These are phyloP conservation scores for Salix viminalis DNA, from an alignment of 345 rosid species.

Conservation along the genomic window DNA sequence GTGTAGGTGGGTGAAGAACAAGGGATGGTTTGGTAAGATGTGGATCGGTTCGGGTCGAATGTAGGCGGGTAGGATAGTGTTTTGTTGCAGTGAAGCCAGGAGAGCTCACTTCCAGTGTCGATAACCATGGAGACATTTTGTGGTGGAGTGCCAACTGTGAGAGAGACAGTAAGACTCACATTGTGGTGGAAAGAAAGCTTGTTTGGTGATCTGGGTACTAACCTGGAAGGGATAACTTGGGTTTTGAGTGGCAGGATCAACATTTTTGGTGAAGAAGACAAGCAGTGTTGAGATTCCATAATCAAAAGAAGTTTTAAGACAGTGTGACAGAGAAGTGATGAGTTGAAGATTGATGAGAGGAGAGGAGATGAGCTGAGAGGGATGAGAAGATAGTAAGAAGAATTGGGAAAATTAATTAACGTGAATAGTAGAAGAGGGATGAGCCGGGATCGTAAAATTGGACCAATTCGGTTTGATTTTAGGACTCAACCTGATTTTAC, in stretches of 20 bases:
- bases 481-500: too few species aligned
- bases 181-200: conserved; percentile 82
- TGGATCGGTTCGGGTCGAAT: conserved; percentile 61
- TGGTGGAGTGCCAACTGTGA: conserved; percentile 80
- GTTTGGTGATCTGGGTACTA: conserved; percentile 46
- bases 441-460: too few species aligned
- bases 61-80: conserved; percentile 26
- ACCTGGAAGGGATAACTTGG: conserved; percentile 33
- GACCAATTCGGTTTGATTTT: too few species aligned
- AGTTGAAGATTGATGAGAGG: too few species aligned
- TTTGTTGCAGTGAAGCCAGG: conserved; percentile 80
- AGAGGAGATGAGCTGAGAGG: too few species aligned
- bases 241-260: conserved; percentile 60
- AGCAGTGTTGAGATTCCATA: background rate
- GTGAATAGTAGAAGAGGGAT: too few species aligned
- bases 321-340: background rate
- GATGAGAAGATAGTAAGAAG: too few species aligned
- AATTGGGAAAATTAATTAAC: too few species aligned
- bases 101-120: conserved; percentile 90
- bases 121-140: conserved; percentile 83
- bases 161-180: conserved; percentile 65
- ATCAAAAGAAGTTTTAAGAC: background rate
- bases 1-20: conserved; percentile 73
- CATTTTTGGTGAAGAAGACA: conserved; percentile 18
- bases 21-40: conserved; percentile 57